phyloP scores from a whole-genome alignment of 2,329 filamentous ascomycete genomes.

The Cercospora sojina region DNA sequence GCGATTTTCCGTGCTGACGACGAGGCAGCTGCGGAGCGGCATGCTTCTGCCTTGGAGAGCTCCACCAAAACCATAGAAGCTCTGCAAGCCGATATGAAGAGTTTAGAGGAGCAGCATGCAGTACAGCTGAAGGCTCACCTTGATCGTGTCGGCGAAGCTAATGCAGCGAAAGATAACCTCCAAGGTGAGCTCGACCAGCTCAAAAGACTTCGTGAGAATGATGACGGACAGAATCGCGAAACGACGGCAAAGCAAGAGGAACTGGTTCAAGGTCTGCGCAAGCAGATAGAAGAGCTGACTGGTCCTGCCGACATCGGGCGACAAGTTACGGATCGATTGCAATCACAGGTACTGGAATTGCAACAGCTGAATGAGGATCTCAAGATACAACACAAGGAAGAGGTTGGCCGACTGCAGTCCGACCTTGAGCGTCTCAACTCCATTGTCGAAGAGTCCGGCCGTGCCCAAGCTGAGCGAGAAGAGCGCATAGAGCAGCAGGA shows the following conservation, averaged over 20 bases:
- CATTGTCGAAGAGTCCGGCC: constrained; percentile 16
- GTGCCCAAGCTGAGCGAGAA: constrained; percentile 1
- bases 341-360: constrained; percentile 18
- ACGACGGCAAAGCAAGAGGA: constrained; percentile 18
- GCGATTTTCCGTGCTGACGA: constrained; percentile 15
- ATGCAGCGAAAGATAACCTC: constrained; percentile 13
- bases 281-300: constrained; percentile 28
- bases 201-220: constrained; percentile 13
- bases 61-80: constrained; percentile 14
- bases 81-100: constrained; percentile 22
- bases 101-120: constrained; percentile 17
- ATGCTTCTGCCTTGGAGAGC: constrained; percentile 14
- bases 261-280: constrained; percentile 22
- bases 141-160: constrained; percentile 14
- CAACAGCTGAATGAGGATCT: constrained; percentile 22
- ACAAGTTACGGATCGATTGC: constrained; percentile 22
- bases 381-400: constrained; percentile 19
- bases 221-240: constrained; percentile 10
- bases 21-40: constrained; percentile 18
- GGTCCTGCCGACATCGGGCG: constrained; percentile 27
- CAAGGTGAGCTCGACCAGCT: constrained; percentile 23
- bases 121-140: constrained; percentile 19
- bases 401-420: constrained; percentile 11
- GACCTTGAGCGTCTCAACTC: constrained; percentile 19
- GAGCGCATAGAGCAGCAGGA: constrained; percentile 20